These are phyloP conservation scores for Coemansia sp. DNA, from an alignment of 371 early-diverging fungal genomes.

Conservation along the genomic window DNA sequence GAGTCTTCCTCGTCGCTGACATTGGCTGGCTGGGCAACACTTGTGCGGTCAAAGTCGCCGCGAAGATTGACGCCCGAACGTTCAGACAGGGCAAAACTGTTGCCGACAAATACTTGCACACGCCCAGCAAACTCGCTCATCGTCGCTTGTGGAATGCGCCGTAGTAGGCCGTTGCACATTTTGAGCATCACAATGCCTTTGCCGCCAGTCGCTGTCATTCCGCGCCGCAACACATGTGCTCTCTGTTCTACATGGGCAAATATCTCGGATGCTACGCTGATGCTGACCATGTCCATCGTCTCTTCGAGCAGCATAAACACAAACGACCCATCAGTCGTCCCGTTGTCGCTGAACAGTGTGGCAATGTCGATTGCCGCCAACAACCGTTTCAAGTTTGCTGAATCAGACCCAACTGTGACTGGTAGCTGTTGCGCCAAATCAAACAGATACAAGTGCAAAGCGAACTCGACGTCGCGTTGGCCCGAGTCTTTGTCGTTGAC, in stretches of 20 bases:
- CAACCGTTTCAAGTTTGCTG: constrained; percentile 1
- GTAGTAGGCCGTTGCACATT: constrained; percentile 78
- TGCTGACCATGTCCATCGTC: constrained; percentile 37
- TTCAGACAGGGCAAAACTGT: constrained; percentile 76
- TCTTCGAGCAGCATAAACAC: constrained; percentile 42
- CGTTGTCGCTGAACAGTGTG: constrained; percentile 22
- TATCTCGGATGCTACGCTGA: constrained; percentile 6
- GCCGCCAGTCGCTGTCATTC: constrained; percentile 69
- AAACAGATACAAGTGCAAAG: constrained; percentile 24
- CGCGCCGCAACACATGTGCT: constrained; percentile 17
- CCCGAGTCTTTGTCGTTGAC: not conserved
- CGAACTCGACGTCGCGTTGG: constrained; percentile 26
- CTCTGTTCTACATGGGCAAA: constrained; percentile 47
- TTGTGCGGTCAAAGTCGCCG: constrained; percentile 77
- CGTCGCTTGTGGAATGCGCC: constrained; percentile 74
- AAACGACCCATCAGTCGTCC: constrained; percentile 16
- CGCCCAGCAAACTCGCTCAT: constrained; percentile 81
- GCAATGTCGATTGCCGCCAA: constrained; percentile 26
- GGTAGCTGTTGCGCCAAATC: constrained; percentile 26
- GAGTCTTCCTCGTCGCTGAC: constrained; percentile 16
- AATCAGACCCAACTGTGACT: not conserved
- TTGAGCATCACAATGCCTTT: constrained; percentile 79
- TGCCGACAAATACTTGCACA: constrained; percentile 76
- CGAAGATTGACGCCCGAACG: constrained; percentile 80
- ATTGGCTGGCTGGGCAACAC: constrained; percentile 34